Conservation (phyloP, 306 rosid genomes). For the Myrica gale region DNA sequence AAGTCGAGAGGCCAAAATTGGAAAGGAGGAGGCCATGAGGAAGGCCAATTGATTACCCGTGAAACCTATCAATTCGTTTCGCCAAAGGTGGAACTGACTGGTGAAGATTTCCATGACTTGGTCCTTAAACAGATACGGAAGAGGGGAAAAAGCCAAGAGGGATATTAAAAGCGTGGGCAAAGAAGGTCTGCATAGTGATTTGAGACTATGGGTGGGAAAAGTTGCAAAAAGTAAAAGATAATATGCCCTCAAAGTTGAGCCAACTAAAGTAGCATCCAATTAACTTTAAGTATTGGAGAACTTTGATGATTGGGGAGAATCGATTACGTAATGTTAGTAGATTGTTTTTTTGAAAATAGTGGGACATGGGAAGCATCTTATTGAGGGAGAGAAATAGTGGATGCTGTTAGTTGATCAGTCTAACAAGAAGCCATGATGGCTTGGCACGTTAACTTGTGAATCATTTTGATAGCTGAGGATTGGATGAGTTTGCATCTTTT, state of each 20-base stretch:
- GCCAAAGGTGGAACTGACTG: not conserved
- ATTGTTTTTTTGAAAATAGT: not conserved
- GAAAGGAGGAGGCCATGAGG: not conserved
- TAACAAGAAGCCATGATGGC: not conserved
- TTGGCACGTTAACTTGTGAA: not conserved
- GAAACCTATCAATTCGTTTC: not conserved
- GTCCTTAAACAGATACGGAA: not conserved
- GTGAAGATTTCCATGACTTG: not conserved
- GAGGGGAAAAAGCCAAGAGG: not conserved
- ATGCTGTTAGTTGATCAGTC: not conserved
- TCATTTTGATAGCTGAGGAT: not conserved
- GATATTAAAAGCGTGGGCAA: not conserved
- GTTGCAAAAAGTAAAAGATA: not conserved
- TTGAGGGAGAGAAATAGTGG: not conserved
- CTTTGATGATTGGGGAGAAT: not conserved
- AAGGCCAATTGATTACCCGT: not conserved
- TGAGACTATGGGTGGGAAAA: not conserved
- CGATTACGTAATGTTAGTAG: not conserved
- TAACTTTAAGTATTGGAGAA: not conserved
- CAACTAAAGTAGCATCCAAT: not conserved
- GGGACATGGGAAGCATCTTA: not conserved
- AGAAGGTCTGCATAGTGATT: not conserved
- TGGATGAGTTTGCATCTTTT: not conserved
- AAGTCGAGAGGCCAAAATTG: not conserved
- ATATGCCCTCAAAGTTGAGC: not conserved